Evolutionary conservation across 1,284 basidiomycete genomes (phyloP).

Genomic region (Trametes hirsuta): DNA sequence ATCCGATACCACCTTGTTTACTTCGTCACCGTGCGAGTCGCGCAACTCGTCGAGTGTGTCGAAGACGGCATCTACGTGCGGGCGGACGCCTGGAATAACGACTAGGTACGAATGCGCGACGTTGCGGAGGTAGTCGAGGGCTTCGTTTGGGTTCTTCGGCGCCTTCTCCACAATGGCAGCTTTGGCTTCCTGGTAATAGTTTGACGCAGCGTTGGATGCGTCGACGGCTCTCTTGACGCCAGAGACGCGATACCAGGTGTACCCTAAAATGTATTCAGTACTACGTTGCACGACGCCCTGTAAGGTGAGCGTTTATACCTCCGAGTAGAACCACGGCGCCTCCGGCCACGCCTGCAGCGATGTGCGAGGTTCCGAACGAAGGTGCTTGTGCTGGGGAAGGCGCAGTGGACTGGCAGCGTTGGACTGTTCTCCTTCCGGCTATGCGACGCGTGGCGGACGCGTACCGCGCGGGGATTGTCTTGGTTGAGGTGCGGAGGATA

Average conservation of each 20-base stretch:
- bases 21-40: constrained; percentile 46
- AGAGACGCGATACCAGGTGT: constrained; percentile 27
- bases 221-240: constrained; percentile 24
- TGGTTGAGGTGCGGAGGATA: constrained; percentile 6
- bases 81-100: constrained; percentile 45
- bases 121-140: constrained; percentile 42
- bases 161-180: constrained; percentile 39
- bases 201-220: constrained; percentile 35
- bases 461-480: background rate
- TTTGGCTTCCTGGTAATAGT: constrained; percentile 40
- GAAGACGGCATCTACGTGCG: constrained; percentile 47
- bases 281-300: too few relatives aligned
- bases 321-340: constrained; percentile 39
- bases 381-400: constrained; percentile 1
- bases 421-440: constrained; percentile 20
- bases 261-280: constrained; percentile 5
- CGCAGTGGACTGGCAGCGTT: constrained; percentile 26
- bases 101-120: constrained; percentile 45
- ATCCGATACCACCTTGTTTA: constrained; percentile 42
- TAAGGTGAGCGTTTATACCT: constrained; percentile 20
- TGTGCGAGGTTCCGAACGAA: constrained; percentile 21
- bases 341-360: constrained; percentile 40
- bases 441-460: constrained; percentile 21
- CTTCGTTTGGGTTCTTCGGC: constrained; percentile 41
- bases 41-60: constrained; percentile 46